phyloP scores from a whole-genome alignment of 1,284 basidiomycete genomes.

The Rhizoctonia solani region DNA sequence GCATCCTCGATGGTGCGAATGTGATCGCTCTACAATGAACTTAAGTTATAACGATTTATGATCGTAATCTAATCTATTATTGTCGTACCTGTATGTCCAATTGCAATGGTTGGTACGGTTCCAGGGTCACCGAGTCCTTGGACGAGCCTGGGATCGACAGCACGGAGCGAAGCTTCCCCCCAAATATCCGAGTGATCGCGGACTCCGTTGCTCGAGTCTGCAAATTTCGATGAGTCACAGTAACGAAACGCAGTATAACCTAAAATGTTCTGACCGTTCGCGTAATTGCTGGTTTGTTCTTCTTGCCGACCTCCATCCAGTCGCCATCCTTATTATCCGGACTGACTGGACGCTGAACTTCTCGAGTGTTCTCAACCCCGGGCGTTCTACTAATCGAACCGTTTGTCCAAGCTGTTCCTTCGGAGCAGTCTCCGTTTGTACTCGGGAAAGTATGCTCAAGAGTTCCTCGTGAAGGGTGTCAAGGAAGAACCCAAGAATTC shows the following conservation, averaged over 20 bases:
- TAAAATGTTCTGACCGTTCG: conserved; percentile 61
- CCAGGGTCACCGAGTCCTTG: conserved; percentile 84
- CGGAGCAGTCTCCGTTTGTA: conserved; percentile 43
- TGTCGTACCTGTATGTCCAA: conserved; percentile 82
- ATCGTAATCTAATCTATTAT: neutral
- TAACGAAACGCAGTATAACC: neutral
- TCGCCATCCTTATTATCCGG: conserved; percentile 44
- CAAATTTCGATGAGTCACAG: neutral
- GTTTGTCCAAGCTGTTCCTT: conserved; percentile 40
- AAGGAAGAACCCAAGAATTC: conserved; percentile 98
- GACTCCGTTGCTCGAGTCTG: conserved; percentile 83
- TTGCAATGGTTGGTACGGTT: conserved; percentile 90
- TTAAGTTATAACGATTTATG: neutral
- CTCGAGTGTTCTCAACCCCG: conserved; percentile 41
- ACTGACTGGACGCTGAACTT: conserved; percentile 46
- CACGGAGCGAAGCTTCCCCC: conserved; percentile 90
- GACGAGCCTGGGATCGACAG: conserved; percentile 74
- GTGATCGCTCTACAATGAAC: conserved; percentile 60
- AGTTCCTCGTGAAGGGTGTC: conserved; percentile 96
- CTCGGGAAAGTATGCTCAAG: conserved; percentile 57
- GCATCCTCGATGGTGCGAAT: conserved; percentile 86
- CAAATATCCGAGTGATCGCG: conserved; percentile 90
- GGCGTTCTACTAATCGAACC: neutral
- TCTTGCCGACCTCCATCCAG: conserved; percentile 94
- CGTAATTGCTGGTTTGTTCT: conserved; percentile 83